phyloP scores from a whole-genome alignment of 495 filamentous ascomycete species.

The Podospora anserina region DNA sequence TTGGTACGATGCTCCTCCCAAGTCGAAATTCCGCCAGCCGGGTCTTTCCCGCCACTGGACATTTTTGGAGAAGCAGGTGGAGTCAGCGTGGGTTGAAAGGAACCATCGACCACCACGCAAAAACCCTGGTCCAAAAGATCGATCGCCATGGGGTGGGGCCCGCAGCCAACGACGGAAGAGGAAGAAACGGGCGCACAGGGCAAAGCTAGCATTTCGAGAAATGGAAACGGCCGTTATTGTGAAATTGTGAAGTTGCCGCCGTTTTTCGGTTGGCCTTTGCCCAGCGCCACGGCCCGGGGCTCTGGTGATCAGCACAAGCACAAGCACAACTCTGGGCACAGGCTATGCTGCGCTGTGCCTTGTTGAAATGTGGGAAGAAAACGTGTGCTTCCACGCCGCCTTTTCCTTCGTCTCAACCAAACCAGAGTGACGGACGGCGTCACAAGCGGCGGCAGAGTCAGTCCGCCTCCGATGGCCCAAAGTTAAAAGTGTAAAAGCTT shows the following conservation, averaged over 20 bases:
- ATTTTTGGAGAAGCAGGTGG: not conserved
- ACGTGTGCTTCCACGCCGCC: not conserved
- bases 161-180: not conserved
- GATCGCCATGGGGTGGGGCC: not conserved
- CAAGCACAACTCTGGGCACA: not conserved
- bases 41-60: not conserved
- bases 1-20: not conserved
- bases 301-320: not conserved
- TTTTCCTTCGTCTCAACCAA: not conserved
- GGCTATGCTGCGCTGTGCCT: no score
- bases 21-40: not conserved
- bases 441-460: not conserved
- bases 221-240: not conserved
- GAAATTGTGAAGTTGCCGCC: not conserved
- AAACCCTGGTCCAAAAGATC: slow-evolving; percentile 7
- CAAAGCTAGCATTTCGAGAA: not conserved
- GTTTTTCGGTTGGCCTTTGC: not conserved
- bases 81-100: slow-evolving; percentile 8
- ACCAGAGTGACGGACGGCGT: not conserved
- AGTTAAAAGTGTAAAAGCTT: not conserved
- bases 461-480: not conserved
- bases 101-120: not conserved
- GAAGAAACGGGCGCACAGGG: slow-evolving; percentile 5
- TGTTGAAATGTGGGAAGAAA: not conserved
- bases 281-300: slow-evolving; percentile 4